Conservation (phyloP, 1,284 basidiomycete species). For the Ustilago shanxiensis region DNA sequence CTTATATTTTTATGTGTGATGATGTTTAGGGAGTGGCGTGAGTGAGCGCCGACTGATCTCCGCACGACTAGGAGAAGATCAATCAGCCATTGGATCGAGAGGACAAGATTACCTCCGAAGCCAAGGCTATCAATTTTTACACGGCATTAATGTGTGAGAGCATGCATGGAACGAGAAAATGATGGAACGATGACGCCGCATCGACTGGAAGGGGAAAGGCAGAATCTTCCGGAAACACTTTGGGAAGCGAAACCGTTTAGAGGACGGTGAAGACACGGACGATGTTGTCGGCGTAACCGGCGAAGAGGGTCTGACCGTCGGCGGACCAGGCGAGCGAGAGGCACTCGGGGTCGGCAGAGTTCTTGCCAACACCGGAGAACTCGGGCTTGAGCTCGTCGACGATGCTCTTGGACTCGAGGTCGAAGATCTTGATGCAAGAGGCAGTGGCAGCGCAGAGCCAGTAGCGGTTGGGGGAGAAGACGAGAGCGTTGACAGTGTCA, state of each 20-base stretch:
- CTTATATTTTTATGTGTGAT: conserved; percentile 18
- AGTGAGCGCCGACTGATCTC: conserved; percentile 3
- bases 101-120: background rate
- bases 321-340: conserved; percentile 98
- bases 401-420: conserved; percentile 80
- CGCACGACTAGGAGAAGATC: conserved; percentile 8
- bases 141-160: conserved; percentile 5
- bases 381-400: conserved; percentile 92
- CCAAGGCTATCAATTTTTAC: conserved; percentile 9
- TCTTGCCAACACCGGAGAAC: conserved; percentile 75
- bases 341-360: conserved; percentile 90
- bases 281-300: conserved; percentile 74
- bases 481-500: conserved; percentile 97
- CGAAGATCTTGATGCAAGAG: conserved; percentile 89
- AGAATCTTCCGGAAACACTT: background rate
- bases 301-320: conserved; percentile 94
- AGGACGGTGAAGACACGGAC: conserved; percentile 71
- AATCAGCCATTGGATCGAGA: conserved; percentile 6
- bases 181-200: conserved; percentile 13
- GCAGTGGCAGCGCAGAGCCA: conserved; percentile 99
- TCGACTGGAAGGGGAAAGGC: background rate
- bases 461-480: conserved; percentile 93
- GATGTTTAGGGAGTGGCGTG: background rate
- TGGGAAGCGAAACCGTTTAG: conserved; percentile 35
- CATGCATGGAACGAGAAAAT: background rate